Evolutionary conservation across 2,329 filamentous ascomycete species (phyloP).

Genomic region (Colletotrichum sp.): DNA sequence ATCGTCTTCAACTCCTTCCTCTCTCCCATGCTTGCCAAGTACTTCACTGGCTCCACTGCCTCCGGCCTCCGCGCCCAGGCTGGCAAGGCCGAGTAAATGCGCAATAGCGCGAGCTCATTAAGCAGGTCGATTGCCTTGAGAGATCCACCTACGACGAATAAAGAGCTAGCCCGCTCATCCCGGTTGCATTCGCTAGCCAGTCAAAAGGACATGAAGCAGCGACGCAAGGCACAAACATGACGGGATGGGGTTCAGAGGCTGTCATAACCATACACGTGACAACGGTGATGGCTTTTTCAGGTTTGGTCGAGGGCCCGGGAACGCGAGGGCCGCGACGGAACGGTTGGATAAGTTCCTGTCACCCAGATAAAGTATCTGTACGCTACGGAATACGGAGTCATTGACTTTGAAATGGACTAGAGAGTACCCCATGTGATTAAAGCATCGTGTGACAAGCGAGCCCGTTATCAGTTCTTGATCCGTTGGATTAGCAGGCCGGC

Average conservation of each 20-base stretch:
- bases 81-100: slow-evolving; percentile 71
- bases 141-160: slow-evolving; percentile 9
- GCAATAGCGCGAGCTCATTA: slow-evolving; percentile 1
- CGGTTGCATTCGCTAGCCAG: slow-evolving; percentile 11
- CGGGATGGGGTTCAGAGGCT: background rate
- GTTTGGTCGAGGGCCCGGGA: slow-evolving; percentile 3
- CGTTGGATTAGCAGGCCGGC: background rate
- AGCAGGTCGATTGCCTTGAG: slow-evolving; percentile 18
- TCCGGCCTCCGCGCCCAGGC: slow-evolving; percentile 89
- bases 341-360: slow-evolving; percentile 15
- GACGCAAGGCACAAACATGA: slow-evolving; percentile 4
- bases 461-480: background rate
- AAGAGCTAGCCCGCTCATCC: slow-evolving; percentile 12
- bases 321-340: slow-evolving; percentile 2
- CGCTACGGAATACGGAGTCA: slow-evolving; percentile 7
- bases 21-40: slow-evolving; percentile 87
- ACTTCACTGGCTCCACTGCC: slow-evolving; percentile 83
- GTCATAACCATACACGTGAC: slow-evolving; percentile 12
- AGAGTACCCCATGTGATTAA: slow-evolving; percentile 2
- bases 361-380: slow-evolving; percentile 20
- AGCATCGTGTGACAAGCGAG: background rate
- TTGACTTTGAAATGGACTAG: slow-evolving; percentile 17
- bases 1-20: slow-evolving; percentile 97
- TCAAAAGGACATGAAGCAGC: slow-evolving; percentile 4
- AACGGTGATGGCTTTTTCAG: slow-evolving; percentile 20